These are phyloP conservation scores for Alternaria solani DNA, from an alignment of 2,329 filamentous ascomycete genomes.

Conservation along the genomic window DNA sequence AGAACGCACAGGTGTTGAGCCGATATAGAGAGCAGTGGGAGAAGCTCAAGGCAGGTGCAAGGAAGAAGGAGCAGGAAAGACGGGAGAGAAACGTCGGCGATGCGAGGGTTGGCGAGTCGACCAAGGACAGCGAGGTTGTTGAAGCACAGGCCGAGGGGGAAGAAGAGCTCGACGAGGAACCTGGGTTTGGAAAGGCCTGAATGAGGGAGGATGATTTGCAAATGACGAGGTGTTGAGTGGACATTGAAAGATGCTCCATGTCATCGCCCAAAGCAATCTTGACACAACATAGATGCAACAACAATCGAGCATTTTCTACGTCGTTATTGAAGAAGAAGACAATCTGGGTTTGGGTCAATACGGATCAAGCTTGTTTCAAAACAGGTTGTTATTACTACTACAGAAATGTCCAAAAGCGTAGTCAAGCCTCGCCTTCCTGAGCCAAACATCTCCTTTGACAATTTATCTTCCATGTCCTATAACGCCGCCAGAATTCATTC, in stretches of 20 bases:
- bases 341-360: background rate
- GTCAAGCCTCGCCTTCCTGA: background rate
- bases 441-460: background rate
- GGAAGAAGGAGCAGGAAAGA: conserved; percentile 46
- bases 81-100: conserved; percentile 27
- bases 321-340: too few species aligned
- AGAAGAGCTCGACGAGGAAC: conserved; percentile 30
- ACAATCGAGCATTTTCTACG: background rate
- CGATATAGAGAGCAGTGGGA: conserved; percentile 73
- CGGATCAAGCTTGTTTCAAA: background rate
- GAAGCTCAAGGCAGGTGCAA: conserved; percentile 70
- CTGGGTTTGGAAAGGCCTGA: conserved; percentile 43
- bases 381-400: background rate
- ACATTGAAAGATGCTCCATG: background rate
- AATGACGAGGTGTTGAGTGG: background rate
- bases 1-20: conserved; percentile 62
- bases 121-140: conserved; percentile 25
- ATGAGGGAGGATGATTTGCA: background rate
- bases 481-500: background rate
- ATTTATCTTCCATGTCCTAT: background rate
- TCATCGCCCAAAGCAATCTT: background rate
- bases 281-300: background rate
- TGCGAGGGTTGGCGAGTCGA: conserved; percentile 22
- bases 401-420: background rate
- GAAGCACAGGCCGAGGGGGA: conserved; percentile 13